These are phyloP conservation scores for Rhodotorula babjevae DNA, from an alignment of 768 basidiomycete species.

Conservation along the genomic window DNA sequence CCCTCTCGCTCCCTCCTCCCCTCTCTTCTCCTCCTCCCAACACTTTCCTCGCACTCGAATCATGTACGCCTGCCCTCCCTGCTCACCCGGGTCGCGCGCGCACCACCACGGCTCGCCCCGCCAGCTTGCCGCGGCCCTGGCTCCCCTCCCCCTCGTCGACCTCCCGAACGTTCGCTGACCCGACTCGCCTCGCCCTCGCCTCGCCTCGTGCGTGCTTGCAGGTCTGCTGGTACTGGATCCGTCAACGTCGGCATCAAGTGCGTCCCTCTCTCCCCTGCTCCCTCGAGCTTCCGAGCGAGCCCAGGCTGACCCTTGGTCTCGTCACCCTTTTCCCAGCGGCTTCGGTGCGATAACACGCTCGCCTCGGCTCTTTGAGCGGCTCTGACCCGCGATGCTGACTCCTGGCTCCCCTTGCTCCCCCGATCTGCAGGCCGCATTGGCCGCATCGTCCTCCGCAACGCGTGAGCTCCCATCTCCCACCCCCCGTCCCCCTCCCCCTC, in stretches of 20 bases:
- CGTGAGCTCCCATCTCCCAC: conserved; percentile 51
- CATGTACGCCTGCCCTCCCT: conserved; percentile 1
- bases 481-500: conserved; percentile 53
- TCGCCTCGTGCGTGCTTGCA: background rate
- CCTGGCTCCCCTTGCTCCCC: background rate
- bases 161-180: background rate
- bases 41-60: background rate
- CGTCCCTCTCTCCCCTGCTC: background rate
- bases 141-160: background rate
- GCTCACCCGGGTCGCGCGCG: no score
- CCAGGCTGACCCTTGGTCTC: conserved; percentile 5
- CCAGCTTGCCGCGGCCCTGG: no score
- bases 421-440: conserved; percentile 81
- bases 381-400: background rate
- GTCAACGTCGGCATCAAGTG: conserved; percentile 89
- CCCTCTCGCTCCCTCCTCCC: no score
- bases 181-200: background rate
- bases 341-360: conserved; percentile 58
- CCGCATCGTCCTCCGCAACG: conserved; percentile 96
- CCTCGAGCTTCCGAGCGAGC: background rate
- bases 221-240: conserved; percentile 43
- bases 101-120: no score
- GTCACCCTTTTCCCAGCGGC: conserved; percentile 27
- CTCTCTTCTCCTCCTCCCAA: background rate
- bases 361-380: no score